Conservation (phyloP, 23 red algal genomes). For the Gracilariopsis chorda region DNA sequence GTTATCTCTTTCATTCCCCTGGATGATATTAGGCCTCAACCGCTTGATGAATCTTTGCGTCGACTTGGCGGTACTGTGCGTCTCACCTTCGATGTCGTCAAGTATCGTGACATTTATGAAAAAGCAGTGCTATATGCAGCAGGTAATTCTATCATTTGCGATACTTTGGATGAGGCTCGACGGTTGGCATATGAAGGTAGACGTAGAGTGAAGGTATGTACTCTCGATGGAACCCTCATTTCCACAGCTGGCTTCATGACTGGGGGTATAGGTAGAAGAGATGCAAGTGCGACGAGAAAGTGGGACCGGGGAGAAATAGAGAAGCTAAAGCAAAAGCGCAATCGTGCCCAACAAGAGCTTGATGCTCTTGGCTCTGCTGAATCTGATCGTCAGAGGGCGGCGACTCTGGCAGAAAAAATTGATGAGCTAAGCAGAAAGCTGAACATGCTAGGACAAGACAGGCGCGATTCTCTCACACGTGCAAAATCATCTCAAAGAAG, state of each 20-base stretch:
- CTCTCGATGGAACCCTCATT: conserved; percentile 93
- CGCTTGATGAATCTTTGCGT: conserved; percentile 83
- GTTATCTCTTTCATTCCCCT: conserved; percentile 91
- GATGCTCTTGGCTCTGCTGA: conserved; percentile 44
- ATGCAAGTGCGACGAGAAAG: conserved; percentile 38
- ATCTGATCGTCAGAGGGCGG: conserved; percentile 20
- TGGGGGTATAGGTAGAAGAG: conserved; percentile 60
- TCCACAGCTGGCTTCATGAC: conserved; percentile 97
- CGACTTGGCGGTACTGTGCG: conserved; percentile 83
- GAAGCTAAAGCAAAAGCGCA: conserved; percentile 46
- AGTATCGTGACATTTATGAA: conserved; percentile 57
- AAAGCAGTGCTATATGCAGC: conserved; percentile 90
- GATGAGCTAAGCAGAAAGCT: conserved; percentile 25
- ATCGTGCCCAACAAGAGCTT: conserved; percentile 53
- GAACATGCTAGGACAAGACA: conserved; percentile 26
- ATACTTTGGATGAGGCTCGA: conserved; percentile 96
- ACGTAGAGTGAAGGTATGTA: conserved; percentile 73
- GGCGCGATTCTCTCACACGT: neutral
- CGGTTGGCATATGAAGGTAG: conserved; percentile 60
- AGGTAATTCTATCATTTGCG: conserved; percentile 82
- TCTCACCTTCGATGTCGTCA: conserved; percentile 86
- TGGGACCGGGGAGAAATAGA: conserved; percentile 83
- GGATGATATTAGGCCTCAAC: conserved; percentile 66
- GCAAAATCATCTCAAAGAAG: neutral
- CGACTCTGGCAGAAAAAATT: conserved; percentile 50